phyloP scores from a whole-genome alignment of 2,329 filamentous ascomycete genomes.

The Pseudogymnoascus sp. region DNA sequence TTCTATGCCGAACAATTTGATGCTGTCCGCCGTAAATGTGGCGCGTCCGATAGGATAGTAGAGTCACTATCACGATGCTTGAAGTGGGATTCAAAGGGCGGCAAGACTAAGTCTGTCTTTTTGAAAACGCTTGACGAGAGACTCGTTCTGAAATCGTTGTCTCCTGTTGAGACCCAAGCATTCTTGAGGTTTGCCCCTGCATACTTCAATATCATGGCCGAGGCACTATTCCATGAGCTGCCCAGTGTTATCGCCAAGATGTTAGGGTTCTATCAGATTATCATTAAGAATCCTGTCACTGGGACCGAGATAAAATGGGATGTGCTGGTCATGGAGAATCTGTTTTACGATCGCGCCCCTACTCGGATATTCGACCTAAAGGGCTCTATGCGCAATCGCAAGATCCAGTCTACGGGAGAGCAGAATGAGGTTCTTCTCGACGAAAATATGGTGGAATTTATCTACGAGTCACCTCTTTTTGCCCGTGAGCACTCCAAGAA shows the following conservation, averaged over 20 bases:
- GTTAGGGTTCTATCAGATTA: conserved; percentile 95
- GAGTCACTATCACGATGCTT: conserved; percentile 91
- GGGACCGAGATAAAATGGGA: conserved; percentile 93
- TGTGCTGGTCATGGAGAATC: conserved; percentile 90
- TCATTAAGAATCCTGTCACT: conserved; percentile 89
- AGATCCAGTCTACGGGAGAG: conserved; percentile 91
- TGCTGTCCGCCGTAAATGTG: conserved; percentile 84
- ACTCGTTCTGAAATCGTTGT: conserved; percentile 72
- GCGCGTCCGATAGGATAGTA: conserved; percentile 85
- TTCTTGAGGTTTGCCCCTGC: conserved; percentile 94
- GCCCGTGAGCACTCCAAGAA: conserved; percentile 95
- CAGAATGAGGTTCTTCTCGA: conserved; percentile 94
- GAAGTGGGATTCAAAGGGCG: conserved; percentile 97
- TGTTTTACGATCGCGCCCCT: conserved; percentile 91
- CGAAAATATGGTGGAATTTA: conserved; percentile 98
- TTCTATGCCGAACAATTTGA: conserved; percentile 99
- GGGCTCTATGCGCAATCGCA: conserved; percentile 96
- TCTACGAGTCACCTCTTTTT: conserved; percentile 94
- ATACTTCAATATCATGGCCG: conserved; percentile 96
- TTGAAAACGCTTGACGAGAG: conserved; percentile 93
- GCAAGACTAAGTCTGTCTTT: conserved; percentile 96
- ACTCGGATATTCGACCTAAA: conserved; percentile 93
- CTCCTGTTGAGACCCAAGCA: conserved; percentile 83
- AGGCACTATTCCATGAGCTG: conserved; percentile 89
- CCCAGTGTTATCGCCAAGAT: conserved; percentile 98